These are phyloP conservation scores for Cladophialophora exuberans DNA, from an alignment of 2,329 filamentous ascomycete species.

Conservation along the genomic window DNA sequence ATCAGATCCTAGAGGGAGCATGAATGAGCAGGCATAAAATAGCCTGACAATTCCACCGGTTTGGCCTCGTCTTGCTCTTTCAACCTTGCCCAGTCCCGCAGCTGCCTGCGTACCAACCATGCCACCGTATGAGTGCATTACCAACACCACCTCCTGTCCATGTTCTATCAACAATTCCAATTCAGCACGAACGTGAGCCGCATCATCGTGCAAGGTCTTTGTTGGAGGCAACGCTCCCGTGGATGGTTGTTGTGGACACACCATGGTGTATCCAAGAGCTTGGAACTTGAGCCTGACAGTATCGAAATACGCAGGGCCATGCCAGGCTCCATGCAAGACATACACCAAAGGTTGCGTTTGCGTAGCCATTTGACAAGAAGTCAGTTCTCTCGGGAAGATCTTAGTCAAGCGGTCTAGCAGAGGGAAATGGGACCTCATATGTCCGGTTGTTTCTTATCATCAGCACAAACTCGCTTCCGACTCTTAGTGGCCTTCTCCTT, in stretches of 20 bases:
- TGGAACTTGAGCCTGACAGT: conserved; percentile 12
- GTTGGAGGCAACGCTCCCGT: not conserved
- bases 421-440: not conserved
- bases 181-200: conserved; percentile 5
- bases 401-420: no score
- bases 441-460: not conserved
- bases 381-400: not conserved
- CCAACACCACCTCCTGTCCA: conserved; percentile 35
- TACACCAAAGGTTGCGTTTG: conserved; percentile 42
- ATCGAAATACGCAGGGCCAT: conserved; percentile 37
- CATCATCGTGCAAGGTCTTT: conserved; percentile 17
- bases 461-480: not conserved
- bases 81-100: conserved; percentile 35
- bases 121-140: conserved; percentile 42
- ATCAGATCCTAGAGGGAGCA: conserved; percentile 32
- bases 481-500: no score
- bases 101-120: conserved; percentile 38
- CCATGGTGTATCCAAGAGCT: conserved; percentile 6
- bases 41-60: conserved; percentile 37
- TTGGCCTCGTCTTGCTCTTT: conserved; percentile 33
- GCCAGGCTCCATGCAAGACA: conserved; percentile 43
- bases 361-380: not conserved
- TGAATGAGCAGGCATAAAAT: conserved; percentile 41
- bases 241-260: conserved; percentile 12
- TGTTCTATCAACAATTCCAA: conserved; percentile 36